These are phyloP conservation scores for Halophytophthora polymorphica DNA, from an alignment of 352 stramenopile species.

Conservation along the genomic window DNA sequence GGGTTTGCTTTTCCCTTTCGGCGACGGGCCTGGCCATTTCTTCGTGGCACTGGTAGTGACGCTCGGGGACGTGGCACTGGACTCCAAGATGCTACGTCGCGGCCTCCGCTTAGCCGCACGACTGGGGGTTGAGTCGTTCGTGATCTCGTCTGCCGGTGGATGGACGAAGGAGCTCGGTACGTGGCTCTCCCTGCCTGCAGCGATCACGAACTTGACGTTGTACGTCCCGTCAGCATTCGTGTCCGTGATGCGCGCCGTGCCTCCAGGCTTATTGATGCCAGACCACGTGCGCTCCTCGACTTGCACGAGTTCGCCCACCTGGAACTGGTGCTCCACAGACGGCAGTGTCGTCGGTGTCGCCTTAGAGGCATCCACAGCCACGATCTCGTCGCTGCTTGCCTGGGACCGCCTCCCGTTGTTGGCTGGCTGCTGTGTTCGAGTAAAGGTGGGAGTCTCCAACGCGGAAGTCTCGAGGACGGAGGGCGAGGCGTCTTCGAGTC, in stretches of 20 bases:
- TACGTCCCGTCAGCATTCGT: conserved; percentile 58
- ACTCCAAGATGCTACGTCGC: conserved; percentile 10
- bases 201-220: conserved; percentile 62
- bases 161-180: conserved; percentile 42
- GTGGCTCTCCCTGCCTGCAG: conserved; percentile 20
- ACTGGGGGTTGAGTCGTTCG: conserved; percentile 41
- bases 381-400: no score
- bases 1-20: conserved; percentile 13
- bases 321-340: conserved; percentile 33
- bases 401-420: no score
- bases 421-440: no score
- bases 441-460: no score
- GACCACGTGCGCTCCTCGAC: conserved; percentile 86
- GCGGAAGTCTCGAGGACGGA: no score
- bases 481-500: neutral
- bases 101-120: conserved; percentile 22
- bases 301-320: conserved; percentile 77
- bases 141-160: conserved; percentile 30
- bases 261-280: conserved; percentile 91
- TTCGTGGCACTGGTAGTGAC: conserved; percentile 8
- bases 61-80: neutral
- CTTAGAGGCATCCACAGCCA: neutral
- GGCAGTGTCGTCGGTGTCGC: conserved; percentile 13
- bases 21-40: conserved; percentile 16
- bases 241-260: conserved; percentile 74